Percentiles rank a stretch among this genome's conserved stretches.
Evolutionary conservation across 129 eudicot genomes (phyloP).

Genomic region (Flaveria linearis): DNA sequence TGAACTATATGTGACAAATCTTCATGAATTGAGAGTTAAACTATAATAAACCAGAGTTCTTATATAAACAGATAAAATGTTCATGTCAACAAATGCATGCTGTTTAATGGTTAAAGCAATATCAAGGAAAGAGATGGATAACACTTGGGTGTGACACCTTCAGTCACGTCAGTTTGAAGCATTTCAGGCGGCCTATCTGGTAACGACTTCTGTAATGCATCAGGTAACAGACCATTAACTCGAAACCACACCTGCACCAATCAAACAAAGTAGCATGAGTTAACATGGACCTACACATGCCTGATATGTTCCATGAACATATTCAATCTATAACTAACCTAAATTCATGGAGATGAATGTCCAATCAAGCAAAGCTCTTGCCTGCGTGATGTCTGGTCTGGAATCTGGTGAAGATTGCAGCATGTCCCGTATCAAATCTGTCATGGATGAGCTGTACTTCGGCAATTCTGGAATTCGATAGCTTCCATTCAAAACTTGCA

Average conservation of each 20-base stretch:
- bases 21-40: too few species aligned
- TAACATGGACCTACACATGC: constrained; percentile 26
- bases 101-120: too few species aligned
- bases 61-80: too few species aligned
- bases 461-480: constrained; percentile 95
- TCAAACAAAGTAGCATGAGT: constrained; percentile 26
- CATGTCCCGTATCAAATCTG: constrained; percentile 79
- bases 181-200: constrained; percentile 88
- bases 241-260: constrained; percentile 93
- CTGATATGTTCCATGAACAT: constrained; percentile 50
- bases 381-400: constrained; percentile 99
- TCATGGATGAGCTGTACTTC: constrained; percentile 67
- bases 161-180: constrained; percentile 54
- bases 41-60: too few species aligned
- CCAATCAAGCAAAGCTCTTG: constrained; percentile 98
- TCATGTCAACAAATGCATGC: too few species aligned
- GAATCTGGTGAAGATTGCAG: constrained; percentile 83
- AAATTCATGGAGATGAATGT: constrained; percentile 89
- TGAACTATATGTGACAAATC: too few species aligned
- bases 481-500: constrained; percentile 90
- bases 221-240: constrained; percentile 78
- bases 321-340: constrained; percentile 79
- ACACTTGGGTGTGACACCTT: constrained; percentile 46
- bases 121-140: too few species aligned
- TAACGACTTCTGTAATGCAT: constrained; percentile 75